Conservation (phyloP, 345 rosid species). For the Camelina sativa region DNA sequence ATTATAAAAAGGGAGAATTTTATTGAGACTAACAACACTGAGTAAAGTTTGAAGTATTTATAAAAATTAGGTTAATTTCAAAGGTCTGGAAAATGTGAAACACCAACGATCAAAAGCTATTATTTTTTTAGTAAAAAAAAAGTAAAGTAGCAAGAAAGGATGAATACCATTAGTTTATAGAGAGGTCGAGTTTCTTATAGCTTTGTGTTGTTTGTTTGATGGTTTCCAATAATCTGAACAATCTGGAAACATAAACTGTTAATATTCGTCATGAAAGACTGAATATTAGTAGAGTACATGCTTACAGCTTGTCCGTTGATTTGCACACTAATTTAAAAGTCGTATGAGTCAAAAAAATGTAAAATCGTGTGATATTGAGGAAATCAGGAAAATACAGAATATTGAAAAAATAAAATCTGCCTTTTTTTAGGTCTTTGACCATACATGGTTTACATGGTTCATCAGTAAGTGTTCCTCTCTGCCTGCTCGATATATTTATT, state of each 20-base stretch:
- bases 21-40: background rate
- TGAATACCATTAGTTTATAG: background rate
- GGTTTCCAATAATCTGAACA: background rate
- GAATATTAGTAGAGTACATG: background rate
- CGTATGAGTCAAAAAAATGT: background rate
- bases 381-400: too few relatives aligned
- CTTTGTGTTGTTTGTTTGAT: background rate
- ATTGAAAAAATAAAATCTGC: too few relatives aligned
- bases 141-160: background rate
- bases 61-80: background rate
- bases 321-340: too few relatives aligned
- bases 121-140: too few relatives aligned
- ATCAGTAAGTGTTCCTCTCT: too few relatives aligned
- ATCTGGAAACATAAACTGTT: background rate
- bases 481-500: too few relatives aligned
- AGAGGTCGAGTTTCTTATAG: background rate
- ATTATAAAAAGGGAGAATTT: too few relatives aligned
- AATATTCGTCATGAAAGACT: background rate
- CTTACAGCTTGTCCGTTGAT: too few relatives aligned
- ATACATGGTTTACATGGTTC: too few relatives aligned
- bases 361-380: too few relatives aligned
- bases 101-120: background rate
- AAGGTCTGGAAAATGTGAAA: background rate
- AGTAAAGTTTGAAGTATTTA: too few relatives aligned
- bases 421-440: too few relatives aligned